Evolutionary conservation across 305 asterid species (phyloP), one percentile per base, ranked within the genome.

Genomic region (Rubia occidens): DNA sequence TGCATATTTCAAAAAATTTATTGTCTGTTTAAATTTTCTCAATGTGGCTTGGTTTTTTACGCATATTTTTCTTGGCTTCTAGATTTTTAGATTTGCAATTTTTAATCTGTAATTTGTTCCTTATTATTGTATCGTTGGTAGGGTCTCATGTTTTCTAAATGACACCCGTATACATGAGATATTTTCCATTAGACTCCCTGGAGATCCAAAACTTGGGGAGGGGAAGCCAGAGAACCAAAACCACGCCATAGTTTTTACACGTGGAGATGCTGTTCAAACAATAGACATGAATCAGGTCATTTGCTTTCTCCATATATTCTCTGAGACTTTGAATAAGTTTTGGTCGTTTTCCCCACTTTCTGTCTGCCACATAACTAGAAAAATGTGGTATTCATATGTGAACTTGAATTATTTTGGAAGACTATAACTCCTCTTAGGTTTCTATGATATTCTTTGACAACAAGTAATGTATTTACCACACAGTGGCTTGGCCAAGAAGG

Each of bases 141-240:
- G 67, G 66, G 47, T 20, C 42, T 65, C 66, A 37, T 49, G 10
- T 2, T 17, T 51, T 15, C 1, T 51, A 14, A 17, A 7, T 67
- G 60, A 49, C 49, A 43, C 72, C 66, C 37, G 24, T 75, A 39
- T 67, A 58, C 79, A 94, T 97, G 99, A 94, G 85, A 85, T 94
- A 79, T 94, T 86, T 79, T 87, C 96, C 39, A 79, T 94, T 66
- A 87, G 88, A 86, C 97, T 94, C 76, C 99, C 99, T 74, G 99
- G 99, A 76, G 93, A 91, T 75, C 97, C 99, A 70, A 94, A 94
- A 83, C 94, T 94, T 61, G 99, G 99, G 64, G 99, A 94, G 85
- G 99, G 99, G 67, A 94, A 94, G 76, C 99, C 99, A 35, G 99
- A 94, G 82, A 94, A 91, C 70, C 99, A 94, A 73, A 94, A 94